Base-by-base conservation (phyloP, 2,329 filamentous ascomycete species). In the Colletotrichum aenigma region DNA sequence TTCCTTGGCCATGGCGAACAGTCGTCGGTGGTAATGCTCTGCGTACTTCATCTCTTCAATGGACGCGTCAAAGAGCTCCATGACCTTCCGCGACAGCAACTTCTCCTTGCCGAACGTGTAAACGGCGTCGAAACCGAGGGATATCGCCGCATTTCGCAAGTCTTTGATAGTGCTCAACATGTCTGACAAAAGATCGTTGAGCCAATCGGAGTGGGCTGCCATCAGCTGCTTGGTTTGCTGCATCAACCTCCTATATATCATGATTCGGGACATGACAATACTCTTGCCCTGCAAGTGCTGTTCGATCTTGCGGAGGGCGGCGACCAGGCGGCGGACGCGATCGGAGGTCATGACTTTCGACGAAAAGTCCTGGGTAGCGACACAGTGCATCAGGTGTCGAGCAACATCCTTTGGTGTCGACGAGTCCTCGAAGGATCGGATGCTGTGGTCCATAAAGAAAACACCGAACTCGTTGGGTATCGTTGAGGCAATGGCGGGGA, bases 391-490 rank as follows among this genome's bases (percentile, higher is more conserved):
- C 79, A 98, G 90, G 78, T 94, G 93, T 43, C 94, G 94, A 34
- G 94, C 88, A 12, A 98, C 87, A 18, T 95, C 93, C 80, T 98
- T 98, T 1, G 96, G 91, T 18, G 91, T 87, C 6, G 89, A 87
- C 4, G 88, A 82, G 76, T 96, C 93, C 79, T 94, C 91, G 68
- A 98, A 92, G 12, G 91, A 91, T 64, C 90, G 90, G 76, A 97
- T 94, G 68, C 93, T 93, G 78, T 96, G 93, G 73, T 98, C 96
- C 52, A 98, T 86, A 69, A 98, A 89, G 82, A 95, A 97, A 18
- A 91, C 84, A 69, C 92, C 93, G 82, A 98, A 98, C 32, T 98
- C 95, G 70, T 93, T 92, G 15, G 94, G 89, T 56, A 98, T 88
- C 18, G 91, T 90, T 2, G 91, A 90, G 7, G 93, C 91, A 66